Conservation (phyloP, 2,329 filamentous ascomycete genomes). For the Fusarium sp. region DNA sequence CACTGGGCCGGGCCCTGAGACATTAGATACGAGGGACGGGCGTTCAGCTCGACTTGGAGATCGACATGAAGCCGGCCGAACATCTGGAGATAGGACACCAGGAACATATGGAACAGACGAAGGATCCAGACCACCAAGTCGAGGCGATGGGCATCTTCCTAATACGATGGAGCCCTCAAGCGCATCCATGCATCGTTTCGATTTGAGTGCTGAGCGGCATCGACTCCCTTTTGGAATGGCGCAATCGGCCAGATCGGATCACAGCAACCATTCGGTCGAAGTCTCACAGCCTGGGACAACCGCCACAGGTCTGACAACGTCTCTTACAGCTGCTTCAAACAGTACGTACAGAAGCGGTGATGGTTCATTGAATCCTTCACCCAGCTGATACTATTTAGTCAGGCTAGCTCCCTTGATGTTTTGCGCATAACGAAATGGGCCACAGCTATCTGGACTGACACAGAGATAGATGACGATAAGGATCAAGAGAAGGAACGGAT, state of each 20-base stretch:
- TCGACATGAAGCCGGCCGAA: slow-evolving; percentile 29
- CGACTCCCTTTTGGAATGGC: slow-evolving; percentile 36
- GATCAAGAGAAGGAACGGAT: neutral
- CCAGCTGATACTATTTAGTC: slow-evolving; percentile 33
- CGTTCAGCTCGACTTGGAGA: slow-evolving; percentile 29
- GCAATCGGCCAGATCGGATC: slow-evolving; percentile 26
- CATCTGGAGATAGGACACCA: slow-evolving; percentile 42
- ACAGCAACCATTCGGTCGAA: slow-evolving; percentile 30
- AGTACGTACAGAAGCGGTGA: slow-evolving; percentile 39
- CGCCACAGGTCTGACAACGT: slow-evolving; percentile 17
- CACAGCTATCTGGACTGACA: neutral
- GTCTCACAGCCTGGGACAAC: slow-evolving; percentile 17
- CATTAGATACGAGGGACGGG: slow-evolving; percentile 30
- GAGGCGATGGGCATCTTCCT: slow-evolving; percentile 40
- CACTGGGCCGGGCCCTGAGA: slow-evolving; percentile 27
- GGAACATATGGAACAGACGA: slow-evolving; percentile 39
- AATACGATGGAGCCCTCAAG: slow-evolving; percentile 42
- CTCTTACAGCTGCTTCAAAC: slow-evolving; percentile 19
- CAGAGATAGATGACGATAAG: neutral
- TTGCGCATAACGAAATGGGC: slow-evolving; percentile 6
- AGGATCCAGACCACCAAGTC: slow-evolving; percentile 41
- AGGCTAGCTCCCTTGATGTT: slow-evolving; percentile 19
- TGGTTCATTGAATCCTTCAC: slow-evolving; percentile 40
- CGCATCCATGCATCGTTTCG: slow-evolving; percentile 42
- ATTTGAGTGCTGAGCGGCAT: slow-evolving; percentile 42